Percentiles rank a stretch among this genome's conserved stretches.
Evolutionary conservation across 2,329 filamentous ascomycete genomes (phyloP).

Genomic region (Colletotrichum brevisporum): DNA sequence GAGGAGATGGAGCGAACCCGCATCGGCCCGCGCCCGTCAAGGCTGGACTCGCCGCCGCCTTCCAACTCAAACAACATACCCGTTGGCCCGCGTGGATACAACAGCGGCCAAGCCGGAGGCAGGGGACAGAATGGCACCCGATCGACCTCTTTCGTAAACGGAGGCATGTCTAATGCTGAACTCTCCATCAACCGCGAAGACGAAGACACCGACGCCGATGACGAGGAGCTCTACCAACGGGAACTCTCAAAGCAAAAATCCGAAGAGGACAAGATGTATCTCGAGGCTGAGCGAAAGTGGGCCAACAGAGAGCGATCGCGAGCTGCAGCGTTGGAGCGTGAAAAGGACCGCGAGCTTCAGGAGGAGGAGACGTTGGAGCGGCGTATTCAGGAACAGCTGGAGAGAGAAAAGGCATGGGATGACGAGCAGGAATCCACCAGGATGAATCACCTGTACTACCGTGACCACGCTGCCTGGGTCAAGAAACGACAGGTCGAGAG

Average conservation of each 20-base stretch:
- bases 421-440: conserved; percentile 85
- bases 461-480: conserved; percentile 87
- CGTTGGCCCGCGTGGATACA: conserved; percentile 78
- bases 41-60: conserved; percentile 79
- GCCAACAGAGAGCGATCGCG: conserved; percentile 88
- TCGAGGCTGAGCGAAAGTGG: conserved; percentile 92
- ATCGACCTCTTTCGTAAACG: conserved; percentile 85
- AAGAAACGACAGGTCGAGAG: conserved; percentile 83
- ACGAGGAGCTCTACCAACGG: conserved; percentile 85
- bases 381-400: conserved; percentile 79
- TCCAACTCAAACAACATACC: conserved; percentile 80
- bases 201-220: conserved; percentile 88
- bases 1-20: conserved; percentile 86
- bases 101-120: conserved; percentile 80
- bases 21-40: conserved; percentile 75
- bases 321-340: conserved; percentile 87
- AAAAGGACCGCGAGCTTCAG: conserved; percentile 83
- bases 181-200: conserved; percentile 77
- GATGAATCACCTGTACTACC: conserved; percentile 86
- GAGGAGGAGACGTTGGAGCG: conserved; percentile 77
- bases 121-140: conserved; percentile 75
- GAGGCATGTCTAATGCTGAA: conserved; percentile 75
- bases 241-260: conserved; percentile 78
- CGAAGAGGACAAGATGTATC: conserved; percentile 84
- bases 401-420: conserved; percentile 79